Conservation (phyloP, 129 eudicot genomes). For the Deinandra increscens region DNA sequence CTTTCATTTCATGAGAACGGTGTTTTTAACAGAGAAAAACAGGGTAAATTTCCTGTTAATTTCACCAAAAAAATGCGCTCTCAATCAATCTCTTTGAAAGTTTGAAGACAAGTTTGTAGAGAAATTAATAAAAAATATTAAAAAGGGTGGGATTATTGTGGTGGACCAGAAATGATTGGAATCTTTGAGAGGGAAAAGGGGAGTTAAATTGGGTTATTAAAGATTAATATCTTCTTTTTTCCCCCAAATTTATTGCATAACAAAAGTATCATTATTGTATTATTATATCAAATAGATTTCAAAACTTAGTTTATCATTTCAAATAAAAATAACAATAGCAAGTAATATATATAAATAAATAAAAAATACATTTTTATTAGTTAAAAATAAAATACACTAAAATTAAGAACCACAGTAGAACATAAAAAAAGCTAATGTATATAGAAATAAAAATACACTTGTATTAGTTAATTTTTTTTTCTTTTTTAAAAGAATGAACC, state of each 20-base stretch:
- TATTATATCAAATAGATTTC: no score
- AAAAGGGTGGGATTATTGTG: slow-evolving; percentile 21
- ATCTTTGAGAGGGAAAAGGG: slow-evolving; percentile 17
- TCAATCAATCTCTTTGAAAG: slow-evolving; percentile 31
- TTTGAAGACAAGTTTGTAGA: slow-evolving; percentile 26
- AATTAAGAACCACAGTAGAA: no score
- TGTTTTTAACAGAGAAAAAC: not conserved
- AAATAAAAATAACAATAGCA: no score
- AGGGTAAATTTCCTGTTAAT: slow-evolving; percentile 23
- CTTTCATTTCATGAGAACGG: not conserved
- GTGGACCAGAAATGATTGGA: slow-evolving; percentile 42
- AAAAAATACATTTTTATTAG: no score
- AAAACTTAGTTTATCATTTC: no score
- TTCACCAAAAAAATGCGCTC: slow-evolving; percentile 7
- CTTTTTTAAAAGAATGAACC: no score
- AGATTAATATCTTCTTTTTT: not conserved
- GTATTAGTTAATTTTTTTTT: no score
- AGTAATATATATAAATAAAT: no score
- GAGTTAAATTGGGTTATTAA: not conserved
- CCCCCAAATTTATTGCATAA: slow-evolving; percentile 21
- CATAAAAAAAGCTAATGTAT: no score
- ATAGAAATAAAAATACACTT: no score
- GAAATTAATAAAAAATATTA: not conserved
- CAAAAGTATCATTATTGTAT: not conserved
- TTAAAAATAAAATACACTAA: no score